Evolutionary conservation across 2,329 filamentous ascomycete genomes (phyloP).

Genomic region (Alternaria novae-zelandiae): DNA sequence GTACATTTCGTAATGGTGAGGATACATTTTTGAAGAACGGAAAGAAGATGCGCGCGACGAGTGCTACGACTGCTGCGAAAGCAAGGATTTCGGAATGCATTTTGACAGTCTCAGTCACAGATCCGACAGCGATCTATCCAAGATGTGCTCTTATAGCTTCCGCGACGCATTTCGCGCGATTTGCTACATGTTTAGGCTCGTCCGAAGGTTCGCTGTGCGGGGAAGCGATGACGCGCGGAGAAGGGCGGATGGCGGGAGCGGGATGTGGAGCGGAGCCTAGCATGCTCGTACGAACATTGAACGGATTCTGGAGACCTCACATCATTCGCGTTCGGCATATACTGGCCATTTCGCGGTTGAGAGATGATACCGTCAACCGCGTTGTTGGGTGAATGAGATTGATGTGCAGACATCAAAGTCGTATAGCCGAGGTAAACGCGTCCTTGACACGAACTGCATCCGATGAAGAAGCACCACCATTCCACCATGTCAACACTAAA

Average conservation of each 20-base stretch:
- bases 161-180: neutral
- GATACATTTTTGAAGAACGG: conserved; percentile 4
- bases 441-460: neutral
- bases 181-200: neutral
- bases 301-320: neutral
- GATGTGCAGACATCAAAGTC: neutral
- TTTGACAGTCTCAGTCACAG: neutral
- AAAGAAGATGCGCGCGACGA: conserved; percentile 10
- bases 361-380: neutral
- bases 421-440: neutral
- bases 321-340: neutral
- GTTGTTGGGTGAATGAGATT: neutral
- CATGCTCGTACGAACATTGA: neutral
- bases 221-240: conserved; percentile 1
- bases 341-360: no score
- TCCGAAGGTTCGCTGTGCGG: neutral
- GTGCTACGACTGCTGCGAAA: conserved; percentile 1
- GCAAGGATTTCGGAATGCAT: conserved; percentile 9
- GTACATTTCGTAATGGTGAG: conserved; percentile 13
- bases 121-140: neutral
- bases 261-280: neutral
- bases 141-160: neutral
- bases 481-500: no score
- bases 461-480: neutral
- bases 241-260: neutral